Percentiles rank a stretch among this genome's conserved stretches.
phyloP scores from a whole-genome alignment of 2,329 filamentous ascomycete species.

The Epichloe sp. region DNA sequence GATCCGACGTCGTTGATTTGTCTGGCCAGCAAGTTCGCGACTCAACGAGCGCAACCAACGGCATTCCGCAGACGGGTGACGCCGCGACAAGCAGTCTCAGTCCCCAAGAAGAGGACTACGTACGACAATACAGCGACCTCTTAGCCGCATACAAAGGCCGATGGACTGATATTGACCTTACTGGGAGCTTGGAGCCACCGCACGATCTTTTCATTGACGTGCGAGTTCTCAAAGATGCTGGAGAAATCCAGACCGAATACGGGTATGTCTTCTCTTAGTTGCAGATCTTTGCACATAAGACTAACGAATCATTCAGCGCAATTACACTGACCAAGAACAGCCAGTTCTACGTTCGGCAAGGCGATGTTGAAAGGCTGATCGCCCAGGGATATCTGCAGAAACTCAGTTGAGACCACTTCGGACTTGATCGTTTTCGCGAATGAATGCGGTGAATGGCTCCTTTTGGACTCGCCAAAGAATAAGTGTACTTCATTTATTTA shows the following conservation, averaged over 20 bases:
- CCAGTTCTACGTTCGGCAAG: conserved; percentile 92
- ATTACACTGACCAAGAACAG: conserved; percentile 97
- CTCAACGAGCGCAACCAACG: conserved; percentile 19
- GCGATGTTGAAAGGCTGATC: conserved; percentile 89
- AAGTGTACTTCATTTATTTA: neutral
- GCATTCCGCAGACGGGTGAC: conserved; percentile 26
- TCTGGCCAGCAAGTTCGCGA: conserved; percentile 41
- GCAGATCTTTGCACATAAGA: neutral
- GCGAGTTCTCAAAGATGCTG: conserved; percentile 86
- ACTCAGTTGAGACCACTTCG: conserved; percentile 46
- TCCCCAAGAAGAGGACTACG: conserved; percentile 93
- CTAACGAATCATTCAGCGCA: conserved; percentile 41
- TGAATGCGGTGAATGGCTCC: neutral
- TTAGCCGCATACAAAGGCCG: conserved; percentile 95
- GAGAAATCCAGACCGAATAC: conserved; percentile 98
- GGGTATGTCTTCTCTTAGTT: conserved; percentile 39
- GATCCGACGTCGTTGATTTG: conserved; percentile 67
- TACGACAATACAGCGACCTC: conserved; percentile 80
- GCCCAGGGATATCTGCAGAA: conserved; percentile 90
- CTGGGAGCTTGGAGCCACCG: conserved; percentile 87
- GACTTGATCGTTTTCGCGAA: neutral
- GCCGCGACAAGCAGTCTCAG: conserved; percentile 63
- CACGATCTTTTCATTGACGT: conserved; percentile 95
- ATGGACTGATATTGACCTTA: conserved; percentile 95
- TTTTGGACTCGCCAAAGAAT: too few relatives aligned